A percentile compares a stretch with the other conserved stretches of the same genome.
These are phyloP conservation scores for Trametes maxima DNA, from an alignment of 768 basidiomycete genomes.

Conservation along the genomic window DNA sequence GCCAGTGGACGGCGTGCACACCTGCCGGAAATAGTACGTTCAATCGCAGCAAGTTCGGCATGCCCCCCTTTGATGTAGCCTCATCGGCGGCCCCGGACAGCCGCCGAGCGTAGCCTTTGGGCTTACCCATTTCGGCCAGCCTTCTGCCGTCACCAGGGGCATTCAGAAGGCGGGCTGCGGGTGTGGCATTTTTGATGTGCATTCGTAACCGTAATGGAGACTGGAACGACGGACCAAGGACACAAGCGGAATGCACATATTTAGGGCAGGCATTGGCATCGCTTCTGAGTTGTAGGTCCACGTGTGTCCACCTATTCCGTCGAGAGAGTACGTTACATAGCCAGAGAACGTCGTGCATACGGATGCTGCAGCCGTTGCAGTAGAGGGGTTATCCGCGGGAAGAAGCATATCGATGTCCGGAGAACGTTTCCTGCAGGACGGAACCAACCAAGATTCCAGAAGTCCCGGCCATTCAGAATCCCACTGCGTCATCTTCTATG, in stretches of 20 bases:
- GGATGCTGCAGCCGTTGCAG: no score
- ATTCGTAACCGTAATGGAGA: not conserved
- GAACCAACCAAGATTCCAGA: no score
- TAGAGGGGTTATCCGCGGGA: no score
- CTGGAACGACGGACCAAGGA: not conserved
- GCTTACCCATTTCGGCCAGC: conserved; percentile 13
- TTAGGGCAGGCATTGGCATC: conserved; percentile 15
- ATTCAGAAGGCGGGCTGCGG: not conserved
- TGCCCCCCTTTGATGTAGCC: conserved; percentile 8
- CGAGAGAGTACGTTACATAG: no score
- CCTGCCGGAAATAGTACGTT: conserved; percentile 14
- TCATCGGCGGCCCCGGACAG: conserved; percentile 5
- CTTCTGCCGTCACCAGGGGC: not conserved
- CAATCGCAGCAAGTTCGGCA: conserved; percentile 5
- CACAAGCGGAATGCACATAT: not conserved
- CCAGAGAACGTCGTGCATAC: no score
- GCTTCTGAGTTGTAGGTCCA: conserved; percentile 15
- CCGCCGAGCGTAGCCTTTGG: conserved; percentile 19
- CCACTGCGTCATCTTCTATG: no score
- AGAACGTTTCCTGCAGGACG: no score
- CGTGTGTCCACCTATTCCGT: conserved; percentile 1
- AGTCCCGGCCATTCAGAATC: no score
- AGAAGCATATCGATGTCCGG: no score
- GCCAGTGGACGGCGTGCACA: conserved; percentile 8
- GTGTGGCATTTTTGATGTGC: not conserved